Evolutionary conservation across 1,284 basidiomycete species (phyloP), one percentile per base, ranked within the genome.

Genomic region (Sphaerobolus stellatus): DNA sequence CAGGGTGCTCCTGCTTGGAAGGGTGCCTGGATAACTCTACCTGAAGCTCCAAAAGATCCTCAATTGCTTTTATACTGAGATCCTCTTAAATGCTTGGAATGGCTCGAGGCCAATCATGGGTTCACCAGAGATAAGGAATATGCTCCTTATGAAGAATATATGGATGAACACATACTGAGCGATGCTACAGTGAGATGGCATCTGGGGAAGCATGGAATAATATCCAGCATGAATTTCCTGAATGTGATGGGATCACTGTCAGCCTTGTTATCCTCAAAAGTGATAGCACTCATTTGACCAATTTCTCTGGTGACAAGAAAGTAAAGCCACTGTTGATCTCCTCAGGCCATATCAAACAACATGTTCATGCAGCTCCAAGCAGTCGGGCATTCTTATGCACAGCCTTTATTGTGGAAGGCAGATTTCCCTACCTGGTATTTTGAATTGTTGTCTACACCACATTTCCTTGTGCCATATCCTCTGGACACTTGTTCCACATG

Each of bases 71-170:
- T 41, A 2, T 55, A 50, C 14, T 38, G 34, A 1, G 45, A 54
- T 16, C 52, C 52, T 14, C 45, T 54, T 5, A 28, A 54, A n/a
- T 54, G 52, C 5, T 27, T 55, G 2, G 48, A 36, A n/a, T 55
- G 33, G 30, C 36, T 55, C 3, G 53, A 38, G 16, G 53, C 48
- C 2, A 55, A 55, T 43, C 53, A 47, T 16, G 53, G 38, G 4
- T 50, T 50, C 27, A 14, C 18, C n/a, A 27, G 48, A 22, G 48
- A 55, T 22, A 43, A 50, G 38, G 33, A 49, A 18, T 55, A 48
- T 44, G 40, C 16, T 4, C 48, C 53, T 13, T 41, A 29, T 2
- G 34, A 55, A 36, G 34, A 36, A 18, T 55, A 48, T 40, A 27
- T 49, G 1, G 48, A 55, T 27, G 16, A 13, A 20, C 22, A 5